phyloP scores from a whole-genome alignment of 2,329 filamentous ascomycete genomes.

The Penicillium italicum region DNA sequence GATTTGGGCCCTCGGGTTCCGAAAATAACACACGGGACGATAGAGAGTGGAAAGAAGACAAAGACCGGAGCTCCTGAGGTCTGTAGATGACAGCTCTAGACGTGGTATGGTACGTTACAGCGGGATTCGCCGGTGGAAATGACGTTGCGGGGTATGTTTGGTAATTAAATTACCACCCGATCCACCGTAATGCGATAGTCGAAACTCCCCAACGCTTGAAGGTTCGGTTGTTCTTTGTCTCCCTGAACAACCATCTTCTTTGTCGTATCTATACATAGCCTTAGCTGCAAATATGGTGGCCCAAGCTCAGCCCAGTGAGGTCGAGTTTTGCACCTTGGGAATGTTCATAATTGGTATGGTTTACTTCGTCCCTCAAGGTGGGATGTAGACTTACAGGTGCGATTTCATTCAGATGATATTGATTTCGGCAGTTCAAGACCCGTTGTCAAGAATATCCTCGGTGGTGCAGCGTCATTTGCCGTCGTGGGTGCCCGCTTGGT shows the following conservation, averaged over 20 bases:
- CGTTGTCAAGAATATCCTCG: slow-evolving; percentile 71
- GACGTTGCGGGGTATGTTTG: slow-evolving; percentile 11
- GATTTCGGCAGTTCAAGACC: slow-evolving; percentile 71
- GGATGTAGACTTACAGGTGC: slow-evolving; percentile 10
- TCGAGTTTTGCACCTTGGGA: slow-evolving; percentile 59
- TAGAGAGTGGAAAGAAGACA: slow-evolving; percentile 8
- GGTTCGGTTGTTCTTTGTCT: background rate
- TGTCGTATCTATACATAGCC: background rate
- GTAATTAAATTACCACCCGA: slow-evolving; percentile 18
- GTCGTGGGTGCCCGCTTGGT: slow-evolving; percentile 86
- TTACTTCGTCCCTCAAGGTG: slow-evolving; percentile 1
- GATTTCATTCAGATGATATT: slow-evolving; percentile 69
- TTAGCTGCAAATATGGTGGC: slow-evolving; percentile 18
- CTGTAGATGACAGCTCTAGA: slow-evolving; percentile 17
- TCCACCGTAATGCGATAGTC: slow-evolving; percentile 11
- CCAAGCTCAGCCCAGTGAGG: slow-evolving; percentile 14
- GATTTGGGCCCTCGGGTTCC: background rate
- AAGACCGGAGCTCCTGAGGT: slow-evolving; percentile 18
- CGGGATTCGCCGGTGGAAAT: background rate
- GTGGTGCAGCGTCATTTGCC: slow-evolving; percentile 82
- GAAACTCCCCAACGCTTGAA: background rate
- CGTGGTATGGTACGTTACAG: slow-evolving; percentile 12
- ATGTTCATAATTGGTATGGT: slow-evolving; percentile 61
- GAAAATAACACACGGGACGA: background rate
- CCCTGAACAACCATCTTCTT: background rate